phyloP scores from a whole-genome alignment of 306 rosid species.

The Fragaria nilgerrensis region DNA sequence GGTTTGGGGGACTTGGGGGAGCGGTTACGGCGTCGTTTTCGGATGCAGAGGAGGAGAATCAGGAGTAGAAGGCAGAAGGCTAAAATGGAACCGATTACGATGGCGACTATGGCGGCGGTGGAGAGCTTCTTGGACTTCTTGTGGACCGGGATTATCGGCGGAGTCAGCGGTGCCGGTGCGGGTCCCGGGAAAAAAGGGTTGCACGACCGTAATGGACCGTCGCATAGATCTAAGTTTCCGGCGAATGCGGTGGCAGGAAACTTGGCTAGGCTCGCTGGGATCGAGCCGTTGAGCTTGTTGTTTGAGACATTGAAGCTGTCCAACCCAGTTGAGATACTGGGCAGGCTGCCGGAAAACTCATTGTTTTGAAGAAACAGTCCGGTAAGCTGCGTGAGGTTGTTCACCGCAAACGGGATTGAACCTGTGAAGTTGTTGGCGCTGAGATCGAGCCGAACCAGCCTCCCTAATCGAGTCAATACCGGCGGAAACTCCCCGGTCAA shows the following conservation, averaged over 20 bases:
- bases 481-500: constrained; percentile 64
- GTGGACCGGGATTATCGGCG: constrained; percentile 19
- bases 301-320: constrained; percentile 52
- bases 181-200: constrained; percentile 84
- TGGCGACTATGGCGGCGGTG: constrained; percentile 70
- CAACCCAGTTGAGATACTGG: constrained; percentile 37
- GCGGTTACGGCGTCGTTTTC: constrained; percentile 43
- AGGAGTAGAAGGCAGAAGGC: constrained; percentile 40
- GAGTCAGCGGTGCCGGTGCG: constrained; percentile 46
- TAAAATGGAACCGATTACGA: constrained; percentile 47
- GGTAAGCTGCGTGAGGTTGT: constrained; percentile 65
- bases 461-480: constrained; percentile 45
- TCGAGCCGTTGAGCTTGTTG: constrained; percentile 83
- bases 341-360: constrained; percentile 60
- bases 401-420: constrained; percentile 61
- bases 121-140: constrained; percentile 71
- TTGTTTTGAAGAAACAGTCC: constrained; percentile 66
- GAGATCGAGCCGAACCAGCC: constrained; percentile 70
- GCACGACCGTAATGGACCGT: constrained; percentile 59
- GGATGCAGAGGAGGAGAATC: constrained; percentile 45
- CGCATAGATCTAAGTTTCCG: constrained; percentile 79
- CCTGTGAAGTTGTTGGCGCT: constrained; percentile 77
- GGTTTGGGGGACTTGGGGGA: constrained; percentile 52
- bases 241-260: constrained; percentile 60
- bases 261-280: constrained; percentile 45